Base-by-base conservation (phyloP, 805 yeast genomes). In the Wickerhamomyces chaumierensis region DNA sequence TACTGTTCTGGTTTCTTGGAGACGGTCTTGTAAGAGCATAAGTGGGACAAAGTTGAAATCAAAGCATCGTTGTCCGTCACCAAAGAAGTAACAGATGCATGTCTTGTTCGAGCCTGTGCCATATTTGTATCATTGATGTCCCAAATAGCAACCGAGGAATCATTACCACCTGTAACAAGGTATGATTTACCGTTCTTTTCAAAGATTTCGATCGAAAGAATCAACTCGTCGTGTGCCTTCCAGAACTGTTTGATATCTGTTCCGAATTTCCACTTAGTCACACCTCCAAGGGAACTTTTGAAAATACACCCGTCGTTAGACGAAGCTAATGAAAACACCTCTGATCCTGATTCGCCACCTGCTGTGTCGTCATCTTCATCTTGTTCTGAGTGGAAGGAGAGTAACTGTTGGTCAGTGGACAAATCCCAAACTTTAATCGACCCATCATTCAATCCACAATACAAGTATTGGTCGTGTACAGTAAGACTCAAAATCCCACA, bases 361-460 rank as follows among this genome's bases (percentile, higher is more conserved):
- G n/a, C 15, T 28, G 13, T 36, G 19, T 41, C 42, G 7, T 37
- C 34, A 12, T 33, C 65, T 31, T 61, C 23, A n/a, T n/a, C n/a
- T n/a, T n/a, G n/a, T n/a, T n/a, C 47, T 48, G 68, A 54, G n/a
- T 49, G 49, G n/a, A 63, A 45, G 2, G 62, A 68, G 32, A 70
- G 63, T 31, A 76, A 59, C 42, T 78, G 60, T 55, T 90, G 97
- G 39, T 70, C 69, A 0, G 97, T 87, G 36, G 81, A 77, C 36
- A 90, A 62, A 49, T 92, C 97, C 86, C 95, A 83, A 5, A 85
- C 76, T 40, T 79, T 76, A n/a, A 90, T 69, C 19, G 66, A 64
- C 9, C 95, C 92, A 41, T 75, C 74, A 11, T 78, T 70, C 21
- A 86, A 59, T 0, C 97, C 97, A 52, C 90, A 84, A 57, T 85